Base-by-base conservation (phyloP, 2,329 filamentous ascomycete species). In the Pseudogymnoascus sp. region DNA sequence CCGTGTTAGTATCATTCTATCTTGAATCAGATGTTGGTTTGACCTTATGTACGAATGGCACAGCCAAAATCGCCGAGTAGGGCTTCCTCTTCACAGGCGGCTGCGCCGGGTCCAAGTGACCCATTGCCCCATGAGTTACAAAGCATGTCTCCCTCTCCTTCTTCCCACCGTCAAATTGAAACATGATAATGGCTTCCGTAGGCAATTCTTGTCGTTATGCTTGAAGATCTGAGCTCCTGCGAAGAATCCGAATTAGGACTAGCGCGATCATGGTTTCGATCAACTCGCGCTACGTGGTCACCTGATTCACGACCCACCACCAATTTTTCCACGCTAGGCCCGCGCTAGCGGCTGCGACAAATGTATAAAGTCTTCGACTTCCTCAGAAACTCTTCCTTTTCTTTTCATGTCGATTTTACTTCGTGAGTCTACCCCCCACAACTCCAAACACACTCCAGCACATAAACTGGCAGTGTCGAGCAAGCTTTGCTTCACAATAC, bases 31-130 rank as follows among this genome's bases (percentile, higher is more conserved):
- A 56, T 35, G 24, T 35, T 33, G 14, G 3, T 33, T 41, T 6
- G 65, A 87, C 88, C 70, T 85, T 89, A 72, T 93, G 88, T 24
- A 88, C 79, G 72, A 89, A 91, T 38, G 82, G 80, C 61, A 89
- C 85, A 1, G 79, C 77, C 24, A 83, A 74, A 66, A 96, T 82
- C 0, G 85, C 81, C 0, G 84, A 82, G 81, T 93, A 96, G 2
- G 91, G 93, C 69, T 89, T 87, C 70, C 85, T 88, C 72, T 89
- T 93, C 5, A 78, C 79, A 1, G 91, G 88, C 31, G 84, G 81
- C 70, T 91, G 88, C 63, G 83, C 81, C 5, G 85, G 81, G 73
- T 96, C 86, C 50, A 93, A 78, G 75, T 90, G 88, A 31, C 81
- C 78, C 73, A 93, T 84, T 11, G 80, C 79, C 41, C 86, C 86